These are phyloP conservation scores for Venturia carpophila DNA, from an alignment of 2,329 filamentous ascomycete genomes.

Conservation along the genomic window DNA sequence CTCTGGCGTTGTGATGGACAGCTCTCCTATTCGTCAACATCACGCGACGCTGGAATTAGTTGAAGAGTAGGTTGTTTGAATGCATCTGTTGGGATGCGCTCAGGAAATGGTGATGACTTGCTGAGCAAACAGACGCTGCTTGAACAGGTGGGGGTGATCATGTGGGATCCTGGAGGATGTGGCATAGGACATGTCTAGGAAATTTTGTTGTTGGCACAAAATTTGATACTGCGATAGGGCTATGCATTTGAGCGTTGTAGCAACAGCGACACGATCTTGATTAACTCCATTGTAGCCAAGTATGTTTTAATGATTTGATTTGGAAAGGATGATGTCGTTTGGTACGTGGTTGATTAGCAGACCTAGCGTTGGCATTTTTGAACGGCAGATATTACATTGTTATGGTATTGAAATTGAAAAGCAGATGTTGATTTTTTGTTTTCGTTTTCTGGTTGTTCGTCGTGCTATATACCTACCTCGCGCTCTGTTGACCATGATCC, in stretches of 20 bases:
- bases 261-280: neutral
- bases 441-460: neutral
- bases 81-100: neutral
- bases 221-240: neutral
- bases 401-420: neutral
- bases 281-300: neutral
- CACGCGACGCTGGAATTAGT: neutral
- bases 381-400: neutral
- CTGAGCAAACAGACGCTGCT: too few relatives aligned
- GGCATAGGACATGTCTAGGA: neutral
- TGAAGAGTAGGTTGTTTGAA: neutral
- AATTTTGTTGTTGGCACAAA: neutral
- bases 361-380: neutral
- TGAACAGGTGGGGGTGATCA: too few relatives aligned
- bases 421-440: neutral
- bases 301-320: neutral
- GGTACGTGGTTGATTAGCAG: neutral
- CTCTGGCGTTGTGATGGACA: slow-evolving; percentile 4
- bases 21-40: slow-evolving; percentile 2
- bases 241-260: neutral
- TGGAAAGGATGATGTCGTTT: neutral
- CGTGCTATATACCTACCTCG: too few relatives aligned
- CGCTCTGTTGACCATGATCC: too few relatives aligned
- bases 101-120: neutral
- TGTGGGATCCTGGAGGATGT: neutral